These are phyloP conservation scores for Periconia digitata DNA, from an alignment of 2,329 filamentous ascomycete genomes.

Conservation along the genomic window DNA sequence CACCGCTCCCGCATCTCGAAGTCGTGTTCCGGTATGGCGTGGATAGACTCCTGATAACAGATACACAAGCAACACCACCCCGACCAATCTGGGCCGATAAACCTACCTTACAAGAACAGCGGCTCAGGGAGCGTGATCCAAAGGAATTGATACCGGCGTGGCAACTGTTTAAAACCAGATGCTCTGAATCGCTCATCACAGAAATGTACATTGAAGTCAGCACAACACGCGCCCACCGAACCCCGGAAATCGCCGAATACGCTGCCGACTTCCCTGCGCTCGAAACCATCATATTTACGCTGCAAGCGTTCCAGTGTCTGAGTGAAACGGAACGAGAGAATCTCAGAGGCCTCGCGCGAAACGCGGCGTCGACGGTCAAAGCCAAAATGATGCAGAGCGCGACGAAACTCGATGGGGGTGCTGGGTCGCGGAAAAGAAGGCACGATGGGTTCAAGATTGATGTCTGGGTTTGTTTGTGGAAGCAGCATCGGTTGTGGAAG, in stretches of 20 bases:
- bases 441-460: too few relatives aligned
- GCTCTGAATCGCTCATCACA: background rate
- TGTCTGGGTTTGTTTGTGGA: too few relatives aligned
- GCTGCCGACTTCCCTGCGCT: background rate
- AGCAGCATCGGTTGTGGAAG: too few relatives aligned
- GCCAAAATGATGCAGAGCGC: too few relatives aligned
- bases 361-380: too few relatives aligned
- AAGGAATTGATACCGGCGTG: background rate
- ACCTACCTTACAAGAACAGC: background rate
- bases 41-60: background rate
- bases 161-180: background rate
- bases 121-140: background rate
- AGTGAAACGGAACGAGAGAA: background rate
- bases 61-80: background rate
- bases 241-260: background rate
- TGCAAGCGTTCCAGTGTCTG: background rate
- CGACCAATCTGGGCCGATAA: background rate
- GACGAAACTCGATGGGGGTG: too few relatives aligned
- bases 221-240: too few relatives aligned
- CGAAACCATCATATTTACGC: background rate
- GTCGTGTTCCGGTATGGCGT: background rate
- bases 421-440: too few relatives aligned
- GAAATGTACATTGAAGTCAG: background rate
- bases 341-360: too few relatives aligned
- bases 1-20: background rate